Conservation (phyloP, 306 rosid genomes). For the Quercus cerris region DNA sequence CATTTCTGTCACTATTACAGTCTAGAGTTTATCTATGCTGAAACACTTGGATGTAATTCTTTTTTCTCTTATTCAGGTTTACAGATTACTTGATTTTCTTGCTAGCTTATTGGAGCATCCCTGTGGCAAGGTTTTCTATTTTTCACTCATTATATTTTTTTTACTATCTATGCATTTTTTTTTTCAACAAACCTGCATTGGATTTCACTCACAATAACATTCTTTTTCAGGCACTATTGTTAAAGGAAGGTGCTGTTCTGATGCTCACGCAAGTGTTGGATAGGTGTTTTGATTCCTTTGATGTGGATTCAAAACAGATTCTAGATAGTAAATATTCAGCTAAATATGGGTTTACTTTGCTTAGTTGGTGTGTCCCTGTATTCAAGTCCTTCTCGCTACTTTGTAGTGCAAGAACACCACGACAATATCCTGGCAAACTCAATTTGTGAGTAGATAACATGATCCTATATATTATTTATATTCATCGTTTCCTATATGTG, state of each 20-base stretch:
- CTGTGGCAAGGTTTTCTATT: conserved; percentile 60
- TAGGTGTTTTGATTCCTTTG: conserved; percentile 50
- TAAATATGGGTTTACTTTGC: conserved; percentile 38
- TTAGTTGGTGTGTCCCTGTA: conserved; percentile 75
- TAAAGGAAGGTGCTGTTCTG: conserved; percentile 58
- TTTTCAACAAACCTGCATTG: neutral
- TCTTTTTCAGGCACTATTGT: conserved; percentile 54
- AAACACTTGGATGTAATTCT: neutral
- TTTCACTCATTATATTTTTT: conserved; percentile 6
- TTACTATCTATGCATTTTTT: conserved; percentile 4
- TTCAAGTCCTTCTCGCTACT: conserved; percentile 73
- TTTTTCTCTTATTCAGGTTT: conserved; percentile 54
- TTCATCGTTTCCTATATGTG: neutral
- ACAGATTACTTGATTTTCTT: conserved; percentile 88
- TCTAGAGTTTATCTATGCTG: conserved; percentile 10
- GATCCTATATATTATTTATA: conserved; percentile 4
- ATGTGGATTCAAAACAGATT: conserved; percentile 47
- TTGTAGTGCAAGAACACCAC: conserved; percentile 44
- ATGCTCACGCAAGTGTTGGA: conserved; percentile 60
- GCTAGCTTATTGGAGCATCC: conserved; percentile 91
- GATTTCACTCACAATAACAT: neutral
- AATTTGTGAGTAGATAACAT: conserved; percentile 56
- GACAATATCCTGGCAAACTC: conserved; percentile 32
- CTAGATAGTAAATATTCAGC: conserved; percentile 48
- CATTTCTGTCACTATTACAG: conserved; percentile 8